Percentiles rank a stretch among this genome's conserved stretches.
Evolutionary conservation across 208 protist genomes (phyloP).

Genomic region (Hexamita inflata): DNA sequence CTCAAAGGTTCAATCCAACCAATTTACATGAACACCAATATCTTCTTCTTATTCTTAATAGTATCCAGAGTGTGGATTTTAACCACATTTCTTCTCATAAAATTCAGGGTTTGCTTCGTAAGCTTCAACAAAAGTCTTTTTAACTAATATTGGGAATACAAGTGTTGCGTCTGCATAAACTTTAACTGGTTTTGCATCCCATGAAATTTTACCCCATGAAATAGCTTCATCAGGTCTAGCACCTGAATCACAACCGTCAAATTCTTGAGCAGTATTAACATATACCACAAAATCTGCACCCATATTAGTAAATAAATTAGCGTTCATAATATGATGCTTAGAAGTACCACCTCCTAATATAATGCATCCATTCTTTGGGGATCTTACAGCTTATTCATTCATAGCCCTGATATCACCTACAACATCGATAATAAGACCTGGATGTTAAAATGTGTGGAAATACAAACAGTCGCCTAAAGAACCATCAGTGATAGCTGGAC

Average conservation of each 20-base stretch:
- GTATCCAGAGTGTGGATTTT: background rate
- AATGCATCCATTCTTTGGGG: constrained; percentile 80
- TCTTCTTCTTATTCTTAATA: background rate
- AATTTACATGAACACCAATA: background rate
- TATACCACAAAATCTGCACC: constrained; percentile 90
- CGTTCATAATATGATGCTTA: constrained; percentile 97
- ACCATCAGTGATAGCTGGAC: constrained; percentile 86
- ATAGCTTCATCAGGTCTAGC: constrained; percentile 90
- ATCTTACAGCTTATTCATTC: constrained; percentile 76
- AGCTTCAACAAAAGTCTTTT: constrained; percentile 41
- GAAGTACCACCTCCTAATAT: constrained; percentile 89
- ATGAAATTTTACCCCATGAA: constrained; percentile 90
- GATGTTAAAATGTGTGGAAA: constrained; percentile 89
- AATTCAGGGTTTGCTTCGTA: constrained; percentile 2
- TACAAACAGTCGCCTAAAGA: constrained; percentile 99
- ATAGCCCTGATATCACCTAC: constrained; percentile 78
- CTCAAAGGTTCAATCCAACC: background rate
- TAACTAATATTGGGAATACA: constrained; percentile 85
- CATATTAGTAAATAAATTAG: constrained; percentile 91
- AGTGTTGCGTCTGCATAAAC: constrained; percentile 83
- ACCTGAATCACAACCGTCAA: constrained; percentile 90
- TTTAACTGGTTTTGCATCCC: constrained; percentile 81
- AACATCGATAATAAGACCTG: constrained; percentile 83
- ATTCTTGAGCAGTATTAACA: constrained; percentile 83
- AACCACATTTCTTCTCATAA: background rate